Base-by-base conservation (phyloP, 2,329 filamentous ascomycete genomes). In the Phaeosphaeria sp. region DNA sequence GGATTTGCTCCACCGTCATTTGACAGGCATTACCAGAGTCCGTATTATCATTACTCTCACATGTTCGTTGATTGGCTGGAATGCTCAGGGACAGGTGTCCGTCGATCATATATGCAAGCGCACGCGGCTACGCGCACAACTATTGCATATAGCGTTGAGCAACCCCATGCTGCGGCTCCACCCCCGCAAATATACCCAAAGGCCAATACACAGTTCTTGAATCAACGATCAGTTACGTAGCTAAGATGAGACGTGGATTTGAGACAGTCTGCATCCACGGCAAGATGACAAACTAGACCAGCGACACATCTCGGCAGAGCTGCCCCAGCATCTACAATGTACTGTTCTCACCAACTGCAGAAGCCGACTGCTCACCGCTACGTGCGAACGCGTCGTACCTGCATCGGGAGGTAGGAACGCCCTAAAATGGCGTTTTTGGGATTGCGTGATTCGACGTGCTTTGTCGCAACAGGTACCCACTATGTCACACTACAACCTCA, bases 381-480 rank as follows among this genome's bases (percentile, higher is more conserved):
- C 17, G 5, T 44, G 39, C 21, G 17, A 25, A 7, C 46, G 44
- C 36, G 48, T 55, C 46, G 51, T 43, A 11, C 40, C 20, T 43
- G 40, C 40, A n/a, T 54, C 30, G 11, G 15, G 15, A 56, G 53
- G 44, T 56, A 47, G 56, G 39, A 45, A 58, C 56, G 56, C 49
- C 43, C 61, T 60, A 61, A 65, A 58, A 66, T 68, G 55, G 61
- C 63, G 65, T 60, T 54, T 50, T 25, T 55, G 21, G 56, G 49
- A 69, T 72, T 73, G 72, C 73, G 73, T 75, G 73, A 72, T 75
- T 46, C 60, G 59, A 66, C 71, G 71, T 70, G 65, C 66, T 73
- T 49, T 57, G 66, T 60, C 56, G 59, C 69, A 61, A 54, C 56
- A 65, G 65, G 68, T 72, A 48, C 63, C 62, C 51, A 39, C 55